A percentile compares a stretch with the other conserved stretches of the same genome.
Evolutionary conservation across 805 yeast species (phyloP).

Genomic region (Kurtzmaniella fragi): DNA sequence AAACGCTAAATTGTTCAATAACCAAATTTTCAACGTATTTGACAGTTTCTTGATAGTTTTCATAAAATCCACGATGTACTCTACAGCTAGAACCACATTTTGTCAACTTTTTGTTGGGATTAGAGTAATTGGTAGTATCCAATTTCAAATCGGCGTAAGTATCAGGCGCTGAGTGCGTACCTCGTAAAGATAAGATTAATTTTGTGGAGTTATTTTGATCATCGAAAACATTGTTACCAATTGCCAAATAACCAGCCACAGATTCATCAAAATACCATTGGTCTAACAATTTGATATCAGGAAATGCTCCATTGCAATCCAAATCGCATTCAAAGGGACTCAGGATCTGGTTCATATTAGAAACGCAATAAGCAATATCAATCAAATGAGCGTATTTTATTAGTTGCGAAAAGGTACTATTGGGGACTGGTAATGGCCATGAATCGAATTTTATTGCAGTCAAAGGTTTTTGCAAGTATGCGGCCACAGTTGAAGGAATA

Average conservation of each 20-base stretch:
- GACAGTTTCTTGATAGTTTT: constrained; percentile 25
- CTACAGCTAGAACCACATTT: constrained; percentile 28
- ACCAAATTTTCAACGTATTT: constrained; percentile 15
- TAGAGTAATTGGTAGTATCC: constrained; percentile 26
- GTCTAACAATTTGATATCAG: constrained; percentile 30
- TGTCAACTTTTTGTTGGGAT: constrained; percentile 16
- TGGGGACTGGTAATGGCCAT: constrained; percentile 12
- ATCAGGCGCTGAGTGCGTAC: constrained; percentile 39
- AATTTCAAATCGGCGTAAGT: constrained; percentile 35
- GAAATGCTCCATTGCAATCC: constrained; percentile 28
- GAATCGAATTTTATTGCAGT: too few relatives aligned
- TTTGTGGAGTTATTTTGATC: constrained; percentile 12
- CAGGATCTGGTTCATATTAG: constrained; percentile 20
- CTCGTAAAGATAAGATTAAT: constrained; percentile 33
- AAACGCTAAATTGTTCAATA: background rate
- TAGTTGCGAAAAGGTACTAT: constrained; percentile 21
- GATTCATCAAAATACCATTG: constrained; percentile 39
- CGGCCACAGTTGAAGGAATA: too few relatives aligned
- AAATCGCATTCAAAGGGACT: constrained; percentile 37
- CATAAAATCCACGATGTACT: constrained; percentile 35
- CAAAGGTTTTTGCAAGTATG: too few relatives aligned
- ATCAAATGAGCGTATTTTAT: constrained; percentile 37
- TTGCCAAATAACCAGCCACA: constrained; percentile 36
- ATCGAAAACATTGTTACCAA: constrained; percentile 22
- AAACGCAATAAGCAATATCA: constrained; percentile 41